Evolutionary conservation across 192 early-diverging fungal genomes (phyloP), one percentile per base, ranked within the genome.

Genomic region (Entomortierella parvispora): DNA sequence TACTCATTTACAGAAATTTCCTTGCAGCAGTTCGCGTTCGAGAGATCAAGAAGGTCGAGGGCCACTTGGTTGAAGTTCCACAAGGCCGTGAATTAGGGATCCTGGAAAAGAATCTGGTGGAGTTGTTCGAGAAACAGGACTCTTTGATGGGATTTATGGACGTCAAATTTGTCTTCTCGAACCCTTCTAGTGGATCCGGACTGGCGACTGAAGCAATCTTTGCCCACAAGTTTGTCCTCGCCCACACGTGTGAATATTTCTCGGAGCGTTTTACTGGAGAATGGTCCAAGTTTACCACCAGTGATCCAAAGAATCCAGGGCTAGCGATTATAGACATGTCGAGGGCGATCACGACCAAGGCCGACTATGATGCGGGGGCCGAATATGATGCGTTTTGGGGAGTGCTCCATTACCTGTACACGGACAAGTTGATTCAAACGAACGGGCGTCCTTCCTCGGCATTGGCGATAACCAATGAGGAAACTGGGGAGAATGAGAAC

Each of bases 121-220:
- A 32, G 34, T 56, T 12, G 8, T 56, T 56, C 34, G 54, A 56
- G 54, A 32, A 15, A 2, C 54, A 56, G 32, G 54, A 56, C 10
- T 20, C 31, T 2, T 22, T 22, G 31, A 56, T 20, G 9, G 54
- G 54, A 10, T 56, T 56, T 10, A 56, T 56, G 54, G 54, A 56
- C 34, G 54, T 56, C 54, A 31, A 37, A 32, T 56, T 56, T 40
- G 9, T 10, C 18, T 40, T 40, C 37, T 40, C 37, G 37, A 12
- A 40, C n/a, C n/a, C n/a, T 40, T 40, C 37, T 40, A 5, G 12
- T 9, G 37, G 37, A 40, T 31, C 22, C 22, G 34, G 22, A 10
- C 12, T 5, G 37, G 37, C 37, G 5, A 40, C 31, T 20, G 22
- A 56, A 6, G 31, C 54, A 18, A 56, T 56, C 12, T 32, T 56